Conservation (phyloP, 805 yeast species). For the Yarrowia sp. region DNA sequence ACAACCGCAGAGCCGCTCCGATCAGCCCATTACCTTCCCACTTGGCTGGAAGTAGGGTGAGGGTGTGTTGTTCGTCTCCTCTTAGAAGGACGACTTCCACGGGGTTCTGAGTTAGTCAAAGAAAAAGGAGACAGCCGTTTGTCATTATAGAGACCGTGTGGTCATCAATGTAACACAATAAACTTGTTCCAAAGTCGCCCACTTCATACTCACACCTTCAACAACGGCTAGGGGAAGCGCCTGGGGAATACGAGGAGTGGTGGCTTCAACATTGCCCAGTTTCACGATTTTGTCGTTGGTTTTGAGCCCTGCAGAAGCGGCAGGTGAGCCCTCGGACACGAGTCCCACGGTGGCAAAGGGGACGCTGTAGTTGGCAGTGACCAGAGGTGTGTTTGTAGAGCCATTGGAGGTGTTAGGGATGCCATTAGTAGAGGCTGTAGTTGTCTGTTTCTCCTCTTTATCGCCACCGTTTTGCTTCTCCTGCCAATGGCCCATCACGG, state of each 20-base stretch:
- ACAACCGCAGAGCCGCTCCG: conserved; percentile 20
- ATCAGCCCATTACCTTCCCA: conserved; percentile 32
- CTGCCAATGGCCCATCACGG: conserved; percentile 53
- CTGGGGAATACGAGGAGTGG: conserved; percentile 52
- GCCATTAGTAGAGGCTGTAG: not conserved
- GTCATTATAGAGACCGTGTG: too few species aligned
- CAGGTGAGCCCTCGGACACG: conserved; percentile 64
- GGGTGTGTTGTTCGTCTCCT: conserved; percentile 14
- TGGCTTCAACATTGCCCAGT: conserved; percentile 62
- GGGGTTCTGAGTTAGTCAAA: conserved; percentile 22
- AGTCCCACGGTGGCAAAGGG: conserved; percentile 54
- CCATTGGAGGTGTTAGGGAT: not conserved
- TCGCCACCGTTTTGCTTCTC: not conserved
- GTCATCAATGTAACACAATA: too few species aligned
- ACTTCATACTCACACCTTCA: conserved; percentile 28
- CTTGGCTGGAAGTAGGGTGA: conserved; percentile 16
- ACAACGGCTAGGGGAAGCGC: conserved; percentile 12
- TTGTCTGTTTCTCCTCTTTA: not conserved
- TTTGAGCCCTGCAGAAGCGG: conserved; percentile 60
- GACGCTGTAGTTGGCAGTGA: not conserved
- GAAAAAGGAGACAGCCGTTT: too few species aligned
- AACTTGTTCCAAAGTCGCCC: too few species aligned
- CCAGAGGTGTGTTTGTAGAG: not conserved
- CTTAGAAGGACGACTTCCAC: conserved; percentile 25
- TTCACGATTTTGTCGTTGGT: conserved; percentile 61